Conservation (phyloP, 2,329 filamentous ascomycete genomes). For the Hymenoscyphus occultus region DNA sequence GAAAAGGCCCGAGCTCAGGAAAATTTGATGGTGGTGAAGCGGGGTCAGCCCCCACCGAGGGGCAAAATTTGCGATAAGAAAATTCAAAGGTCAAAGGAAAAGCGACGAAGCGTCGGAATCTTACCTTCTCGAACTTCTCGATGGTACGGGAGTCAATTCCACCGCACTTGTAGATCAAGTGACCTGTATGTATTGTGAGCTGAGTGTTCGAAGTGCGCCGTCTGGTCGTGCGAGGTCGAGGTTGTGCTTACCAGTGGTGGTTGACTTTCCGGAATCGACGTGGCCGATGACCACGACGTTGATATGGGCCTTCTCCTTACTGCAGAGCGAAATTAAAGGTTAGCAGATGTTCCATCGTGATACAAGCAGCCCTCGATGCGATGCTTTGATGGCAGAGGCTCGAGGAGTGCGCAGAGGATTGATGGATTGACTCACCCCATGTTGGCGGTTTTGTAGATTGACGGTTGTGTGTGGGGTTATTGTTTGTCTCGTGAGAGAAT, state of each 20-base stretch:
- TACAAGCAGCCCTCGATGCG: constrained; percentile 19
- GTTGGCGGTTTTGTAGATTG: constrained; percentile 33
- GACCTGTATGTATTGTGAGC: constrained; percentile 52
- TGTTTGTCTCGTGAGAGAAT: constrained; percentile 25
- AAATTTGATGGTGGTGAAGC: constrained; percentile 24
- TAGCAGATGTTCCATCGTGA: constrained; percentile 26
- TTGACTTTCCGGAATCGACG: constrained; percentile 99
- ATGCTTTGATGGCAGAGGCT: constrained; percentile 20
- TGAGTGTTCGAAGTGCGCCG: constrained; percentile 14
- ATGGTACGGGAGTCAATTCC: constrained; percentile 99
- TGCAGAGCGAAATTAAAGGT: constrained; percentile 41
- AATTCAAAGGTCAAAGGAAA: constrained; percentile 17
- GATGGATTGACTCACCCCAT: constrained; percentile 35
- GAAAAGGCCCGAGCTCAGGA: constrained; percentile 25
- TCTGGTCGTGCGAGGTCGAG: constrained; percentile 3
- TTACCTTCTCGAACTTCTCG: constrained; percentile 99
- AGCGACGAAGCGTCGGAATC: constrained; percentile 32
- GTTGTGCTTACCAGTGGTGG: constrained; percentile 74
- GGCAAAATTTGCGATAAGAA: constrained; percentile 33
- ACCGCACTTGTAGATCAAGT: constrained; percentile 99
- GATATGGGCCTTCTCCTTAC: constrained; percentile 96
- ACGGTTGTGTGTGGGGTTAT: constrained; percentile 25
- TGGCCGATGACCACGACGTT: constrained; percentile 99
- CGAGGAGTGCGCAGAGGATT: not conserved
- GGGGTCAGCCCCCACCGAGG: constrained; percentile 34